Conservation (phyloP, 805 yeast genomes). For the Monosporozyma siamensis region DNA sequence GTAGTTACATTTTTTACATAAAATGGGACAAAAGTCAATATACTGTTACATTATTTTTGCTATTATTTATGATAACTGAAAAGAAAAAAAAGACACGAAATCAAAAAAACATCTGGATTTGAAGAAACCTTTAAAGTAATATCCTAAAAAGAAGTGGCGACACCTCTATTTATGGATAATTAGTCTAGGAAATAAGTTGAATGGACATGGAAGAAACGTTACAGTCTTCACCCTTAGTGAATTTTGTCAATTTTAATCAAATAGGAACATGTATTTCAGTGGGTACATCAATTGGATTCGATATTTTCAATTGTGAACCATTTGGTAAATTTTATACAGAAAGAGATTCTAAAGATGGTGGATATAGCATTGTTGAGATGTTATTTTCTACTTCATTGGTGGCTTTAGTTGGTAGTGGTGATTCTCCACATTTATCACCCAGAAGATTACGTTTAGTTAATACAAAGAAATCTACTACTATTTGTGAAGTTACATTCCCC, state of each 20-base stretch:
- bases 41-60: too few species aligned
- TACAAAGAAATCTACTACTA: slow-evolving; percentile 51
- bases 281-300: slow-evolving; percentile 54
- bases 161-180: too few species aligned
- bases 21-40: too few species aligned
- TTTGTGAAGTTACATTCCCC: slow-evolving; percentile 68
- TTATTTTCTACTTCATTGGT: slow-evolving; percentile 62
- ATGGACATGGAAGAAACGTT: not conserved
- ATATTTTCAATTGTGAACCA: slow-evolving; percentile 62
- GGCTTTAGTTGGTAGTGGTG: slow-evolving; percentile 67
- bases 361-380: slow-evolving; percentile 66
- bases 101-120: too few species aligned
- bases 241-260: slow-evolving; percentile 61
- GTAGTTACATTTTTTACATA: too few species aligned
- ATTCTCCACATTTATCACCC: slow-evolving; percentile 60
- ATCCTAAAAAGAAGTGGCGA: too few species aligned
- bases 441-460: slow-evolving; percentile 74
- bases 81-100: too few species aligned
- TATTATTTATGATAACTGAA: too few species aligned
- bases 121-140: not conserved
- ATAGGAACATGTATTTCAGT: slow-evolving; percentile 63
- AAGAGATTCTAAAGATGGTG: slow-evolving; percentile 33
- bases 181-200: too few species aligned
- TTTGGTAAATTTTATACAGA: slow-evolving; percentile 45
- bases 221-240: slow-evolving; percentile 10